Evolutionary conservation across 2,329 filamentous ascomycete species (phyloP), one percentile per base, ranked within the genome.

Genomic region (Mariannaea sp.): DNA sequence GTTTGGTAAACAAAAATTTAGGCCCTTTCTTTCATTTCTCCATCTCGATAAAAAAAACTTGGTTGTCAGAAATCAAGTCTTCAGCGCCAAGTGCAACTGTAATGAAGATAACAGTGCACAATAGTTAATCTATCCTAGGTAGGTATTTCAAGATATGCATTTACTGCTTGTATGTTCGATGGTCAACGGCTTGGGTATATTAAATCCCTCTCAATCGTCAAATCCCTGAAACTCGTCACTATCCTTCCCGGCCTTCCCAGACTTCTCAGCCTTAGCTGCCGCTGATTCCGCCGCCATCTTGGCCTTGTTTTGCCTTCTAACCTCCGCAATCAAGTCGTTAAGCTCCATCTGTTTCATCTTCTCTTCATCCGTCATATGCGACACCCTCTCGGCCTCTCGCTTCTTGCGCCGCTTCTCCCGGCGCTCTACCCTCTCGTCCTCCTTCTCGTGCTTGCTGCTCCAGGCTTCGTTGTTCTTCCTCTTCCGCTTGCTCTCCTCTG

Each of bases 341-440:
- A 90, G 78, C 68, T 89, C 82, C 61, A 72, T 77, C 61, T 85
- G 79, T 69, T 86, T 80, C 27, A 77, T 72, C 72, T 80, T 86
- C 71, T 92, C 85, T 52, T 85, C 83, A 3, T 87, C 84, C n/a
- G 84, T 89, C 83, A 93, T 85, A 54, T 77, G 80, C 24, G 82
- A 80, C 66, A 79, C 74, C 58, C 77, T 77, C 68, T 87, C 83
- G 8, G 83, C 82, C 57, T 92, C 86, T 55, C 81, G 79, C 69
- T 80, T 83, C 63, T 82, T 79, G 56, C 78, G 79, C 66, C 83
- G 84, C 75, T 84, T 86, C 60, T 89, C 87, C 49, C 84, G 77
- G 54, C 85, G 79, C 61, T 78, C 79, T 42, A 79, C 76, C 45
- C 86, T 83, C 54, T 81, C 75, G 19, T 86, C 86, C 64, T 87